Conservation (phyloP, 78 protist genomes). For the Emiliania huxleyi region DNA sequence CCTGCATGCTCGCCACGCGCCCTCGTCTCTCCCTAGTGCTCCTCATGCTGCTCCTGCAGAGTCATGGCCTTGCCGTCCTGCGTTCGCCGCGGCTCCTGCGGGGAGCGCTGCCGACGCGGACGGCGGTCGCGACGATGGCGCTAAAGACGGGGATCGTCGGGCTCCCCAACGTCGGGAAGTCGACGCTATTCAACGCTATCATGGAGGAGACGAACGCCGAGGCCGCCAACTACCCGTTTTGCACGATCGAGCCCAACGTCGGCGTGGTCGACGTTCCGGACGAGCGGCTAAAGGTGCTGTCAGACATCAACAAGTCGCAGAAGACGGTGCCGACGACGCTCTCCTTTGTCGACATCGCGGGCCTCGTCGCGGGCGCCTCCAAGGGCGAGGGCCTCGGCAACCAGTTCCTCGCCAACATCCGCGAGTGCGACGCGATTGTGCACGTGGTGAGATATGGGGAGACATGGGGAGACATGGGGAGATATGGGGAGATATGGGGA, state of each 20-base stretch:
- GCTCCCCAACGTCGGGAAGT: slow-evolving; percentile 20
- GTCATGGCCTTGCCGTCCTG: too few species aligned
- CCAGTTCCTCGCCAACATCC: slow-evolving; percentile 56
- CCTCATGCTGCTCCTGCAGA: too few species aligned
- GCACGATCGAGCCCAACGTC: slow-evolving; percentile 52
- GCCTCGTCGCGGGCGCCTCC: slow-evolving; percentile 41
- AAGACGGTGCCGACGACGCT: slow-evolving; percentile 42
- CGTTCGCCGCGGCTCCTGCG: too few species aligned
- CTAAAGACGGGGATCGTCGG: slow-evolving; percentile 18
- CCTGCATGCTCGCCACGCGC: too few species aligned
- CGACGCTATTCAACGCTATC: neutral
- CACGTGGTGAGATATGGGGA: too few species aligned
- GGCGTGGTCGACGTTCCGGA: slow-evolving; percentile 44
- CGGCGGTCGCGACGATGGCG: neutral
- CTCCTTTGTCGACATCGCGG: slow-evolving; percentile 57
- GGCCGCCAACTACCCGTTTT: slow-evolving; percentile 53
- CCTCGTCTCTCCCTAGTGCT: too few species aligned
- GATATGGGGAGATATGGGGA: too few species aligned
- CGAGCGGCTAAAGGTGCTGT: neutral
- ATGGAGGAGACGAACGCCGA: neutral
- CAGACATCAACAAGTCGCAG: neutral
- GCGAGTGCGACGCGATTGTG: slow-evolving; percentile 44
- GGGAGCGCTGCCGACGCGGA: too few species aligned
- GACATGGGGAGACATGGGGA: too few species aligned
- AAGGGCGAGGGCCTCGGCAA: slow-evolving; percentile 55